Percentiles rank a stretch among this genome's conserved stretches.
Evolutionary conservation across 805 yeast genomes (phyloP).

Genomic region (Sungouiella blattae): DNA sequence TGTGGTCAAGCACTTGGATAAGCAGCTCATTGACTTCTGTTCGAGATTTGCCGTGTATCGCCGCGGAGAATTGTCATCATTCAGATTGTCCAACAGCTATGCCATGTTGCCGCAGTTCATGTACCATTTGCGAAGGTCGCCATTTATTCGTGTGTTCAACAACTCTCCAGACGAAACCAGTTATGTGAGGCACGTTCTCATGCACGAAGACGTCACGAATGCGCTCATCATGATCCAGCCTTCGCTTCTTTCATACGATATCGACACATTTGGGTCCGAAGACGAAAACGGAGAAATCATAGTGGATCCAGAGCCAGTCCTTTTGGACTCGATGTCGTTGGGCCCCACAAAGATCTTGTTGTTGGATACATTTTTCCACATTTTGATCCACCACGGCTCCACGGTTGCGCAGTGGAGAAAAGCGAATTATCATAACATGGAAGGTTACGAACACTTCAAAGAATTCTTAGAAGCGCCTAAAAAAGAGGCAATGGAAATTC

Average conservation of each 20-base stretch:
- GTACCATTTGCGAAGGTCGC: conserved; percentile 65
- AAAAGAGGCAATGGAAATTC: conserved; percentile 59
- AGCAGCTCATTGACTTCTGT: conserved; percentile 44
- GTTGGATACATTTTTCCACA: conserved; percentile 67
- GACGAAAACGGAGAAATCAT: conserved; percentile 28
- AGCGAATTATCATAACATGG: conserved; percentile 57
- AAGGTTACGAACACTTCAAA: conserved; percentile 57
- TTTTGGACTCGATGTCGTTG: conserved; percentile 61
- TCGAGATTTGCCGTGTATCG: conserved; percentile 46
- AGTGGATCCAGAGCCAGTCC: conserved; percentile 57
- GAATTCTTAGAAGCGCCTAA: conserved; percentile 61
- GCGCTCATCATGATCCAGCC: conserved; percentile 70
- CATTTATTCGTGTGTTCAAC: conserved; percentile 61
- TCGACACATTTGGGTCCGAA: conserved; percentile 37
- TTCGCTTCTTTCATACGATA: conserved; percentile 55
- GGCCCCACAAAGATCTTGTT: conserved; percentile 54
- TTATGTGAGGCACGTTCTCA: conserved; percentile 57
- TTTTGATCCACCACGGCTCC: conserved; percentile 64
- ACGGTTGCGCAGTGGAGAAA: conserved; percentile 66
- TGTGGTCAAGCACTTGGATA: conserved; percentile 50
- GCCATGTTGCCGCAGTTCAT: conserved; percentile 64
- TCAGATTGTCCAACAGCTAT: conserved; percentile 47
- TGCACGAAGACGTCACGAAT: conserved; percentile 58
- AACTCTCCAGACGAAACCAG: conserved; percentile 73
- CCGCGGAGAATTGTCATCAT: conserved; percentile 45